These are phyloP conservation scores for Ascochyta pisi DNA, from an alignment of 2,329 filamentous ascomycete species.

Conservation along the genomic window DNA sequence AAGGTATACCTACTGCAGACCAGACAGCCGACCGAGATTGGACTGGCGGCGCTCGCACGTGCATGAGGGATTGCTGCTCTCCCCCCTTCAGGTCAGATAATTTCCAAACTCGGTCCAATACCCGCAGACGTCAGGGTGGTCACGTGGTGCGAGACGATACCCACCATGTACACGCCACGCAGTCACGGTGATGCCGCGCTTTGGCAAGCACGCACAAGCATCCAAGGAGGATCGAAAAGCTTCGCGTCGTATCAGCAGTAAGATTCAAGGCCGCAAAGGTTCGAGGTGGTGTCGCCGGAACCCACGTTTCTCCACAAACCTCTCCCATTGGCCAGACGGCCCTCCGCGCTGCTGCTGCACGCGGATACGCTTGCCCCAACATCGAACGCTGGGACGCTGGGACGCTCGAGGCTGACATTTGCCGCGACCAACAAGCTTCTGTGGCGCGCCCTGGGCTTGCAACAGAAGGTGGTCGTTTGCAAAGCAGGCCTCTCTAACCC, in stretches of 20 bases:
- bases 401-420: constrained; percentile 10
- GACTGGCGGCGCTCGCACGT: background rate
- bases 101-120: background rate
- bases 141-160: background rate
- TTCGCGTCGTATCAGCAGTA: constrained; percentile 6
- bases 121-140: background rate
- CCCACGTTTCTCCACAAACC: constrained; percentile 11
- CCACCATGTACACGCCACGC: constrained; percentile 6
- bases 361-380: constrained; percentile 11
- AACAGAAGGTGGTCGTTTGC: constrained; percentile 4
- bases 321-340: constrained; percentile 6
- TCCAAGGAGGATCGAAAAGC: constrained; percentile 10
- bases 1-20: background rate
- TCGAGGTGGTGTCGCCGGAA: constrained; percentile 3
- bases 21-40: background rate
- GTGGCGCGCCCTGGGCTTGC: constrained; percentile 14
- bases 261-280: background rate
- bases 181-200: constrained; percentile 6
- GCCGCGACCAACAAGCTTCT: constrained; percentile 11
- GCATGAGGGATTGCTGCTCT: background rate
- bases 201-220: constrained; percentile 14
- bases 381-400: background rate
- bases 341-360: constrained; percentile 4
- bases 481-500: background rate
- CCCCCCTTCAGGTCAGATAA: background rate